Conservation (phyloP, 208 protist genomes). For the Angomonas ambiguus region DNA sequence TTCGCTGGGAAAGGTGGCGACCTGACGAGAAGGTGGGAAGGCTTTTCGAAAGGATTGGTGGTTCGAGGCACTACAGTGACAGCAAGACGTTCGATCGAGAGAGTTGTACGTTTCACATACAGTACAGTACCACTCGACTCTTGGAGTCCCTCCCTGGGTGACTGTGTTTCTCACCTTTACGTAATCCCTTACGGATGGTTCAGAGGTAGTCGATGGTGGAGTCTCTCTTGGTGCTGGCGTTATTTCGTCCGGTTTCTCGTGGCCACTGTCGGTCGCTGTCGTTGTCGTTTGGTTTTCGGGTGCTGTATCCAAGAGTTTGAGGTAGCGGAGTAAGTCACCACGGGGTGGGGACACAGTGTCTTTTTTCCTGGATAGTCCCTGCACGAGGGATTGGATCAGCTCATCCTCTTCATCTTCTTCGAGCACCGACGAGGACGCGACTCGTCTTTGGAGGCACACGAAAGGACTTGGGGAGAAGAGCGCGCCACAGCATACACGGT, state of each 20-base stretch:
- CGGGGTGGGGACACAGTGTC: background rate
- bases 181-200: no score
- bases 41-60: slow-evolving; percentile 33
- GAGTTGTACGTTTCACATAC: slow-evolving; percentile 57
- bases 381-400: background rate
- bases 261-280: no score
- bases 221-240: no score
- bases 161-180: background rate
- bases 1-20: slow-evolving; percentile 46
- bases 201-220: no score
- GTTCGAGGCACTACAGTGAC: slow-evolving; percentile 33
- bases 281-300: background rate
- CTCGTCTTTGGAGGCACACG: no score
- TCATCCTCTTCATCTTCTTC: background rate
- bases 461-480: no score
- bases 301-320: background rate
- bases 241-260: no score
- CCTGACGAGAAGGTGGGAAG: slow-evolving; percentile 53
- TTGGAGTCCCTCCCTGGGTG: background rate
- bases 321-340: background rate
- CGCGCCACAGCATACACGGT: no score
- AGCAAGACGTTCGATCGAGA: slow-evolving; percentile 28
- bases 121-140: slow-evolving; percentile 60
- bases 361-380: background rate
- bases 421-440: background rate